Base-by-base conservation (phyloP, 108 stramenopile genomes). In the Chaetoceros tenuissimus region DNA sequence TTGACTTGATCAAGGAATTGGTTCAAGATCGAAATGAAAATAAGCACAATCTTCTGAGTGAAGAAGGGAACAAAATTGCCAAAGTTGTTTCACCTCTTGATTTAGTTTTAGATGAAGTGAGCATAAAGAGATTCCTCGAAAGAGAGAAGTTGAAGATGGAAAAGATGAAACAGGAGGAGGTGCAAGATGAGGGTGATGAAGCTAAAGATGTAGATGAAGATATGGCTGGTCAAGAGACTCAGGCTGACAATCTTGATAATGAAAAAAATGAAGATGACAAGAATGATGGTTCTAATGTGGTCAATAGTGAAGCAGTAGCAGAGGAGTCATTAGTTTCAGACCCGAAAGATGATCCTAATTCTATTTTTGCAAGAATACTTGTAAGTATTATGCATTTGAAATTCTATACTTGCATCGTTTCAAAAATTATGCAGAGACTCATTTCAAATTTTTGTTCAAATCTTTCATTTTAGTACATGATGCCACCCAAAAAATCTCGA, bases 21-120 rank as follows among this genome's bases (percentile, higher is more conserved):
- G 47, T 72, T 51, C 51, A 68, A 17, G 72, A 59, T 60, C 22
- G 24, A n/a, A 45, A 26, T 45, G 19, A 24, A 27, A 46, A 30
- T 46, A 45, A 46, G 2, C 8, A 46, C 44, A 43, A 31, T 53
- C 21, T 20, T 59, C 5, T 13, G 23, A 25, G n/a, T 24, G 60
- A 10, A 17, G 61, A 56, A 8, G 34, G 31, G 3, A 43, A 18
- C 17, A 2, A 18, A 22, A 59, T 47, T 19, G 25, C 58, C 17
- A 25, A 3, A 16, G 19, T 29, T 45, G 47, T 59, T 23, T 23
- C 28, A 30, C 47, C 45, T 47, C 57, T 27, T 19, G 57, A 47
- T 59, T 27, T 64, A 1, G n/a, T 59, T 3, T 46, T 73, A 30
- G 72, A 73, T 34, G 72, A 68, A 43, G 67, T 64, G 43, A 73